Conservation (phyloP, 768 basidiomycete genomes). For the Mrakia gelida region DNA sequence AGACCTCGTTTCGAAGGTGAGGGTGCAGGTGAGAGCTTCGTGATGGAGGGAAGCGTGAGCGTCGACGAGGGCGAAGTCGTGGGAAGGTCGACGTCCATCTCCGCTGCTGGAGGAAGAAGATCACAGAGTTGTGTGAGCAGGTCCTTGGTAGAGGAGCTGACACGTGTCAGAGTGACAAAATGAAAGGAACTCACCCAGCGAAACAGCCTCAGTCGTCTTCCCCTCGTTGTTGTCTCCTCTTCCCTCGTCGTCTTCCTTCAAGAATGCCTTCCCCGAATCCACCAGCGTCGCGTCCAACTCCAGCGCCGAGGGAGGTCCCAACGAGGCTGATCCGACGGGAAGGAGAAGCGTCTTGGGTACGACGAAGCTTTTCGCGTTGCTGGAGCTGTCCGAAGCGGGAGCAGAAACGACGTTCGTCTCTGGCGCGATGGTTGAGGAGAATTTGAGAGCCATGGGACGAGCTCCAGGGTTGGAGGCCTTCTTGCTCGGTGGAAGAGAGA, state of each 20-base stretch:
- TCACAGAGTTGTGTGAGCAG: background rate
- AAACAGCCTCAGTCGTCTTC: background rate
- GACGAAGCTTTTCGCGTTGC: background rate
- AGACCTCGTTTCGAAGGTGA: background rate
- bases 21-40: background rate
- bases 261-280: background rate
- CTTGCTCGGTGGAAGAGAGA: background rate
- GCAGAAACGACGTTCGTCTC: background rate
- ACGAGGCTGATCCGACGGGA: background rate
- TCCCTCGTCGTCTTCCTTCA: background rate
- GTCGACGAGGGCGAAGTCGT: background rate
- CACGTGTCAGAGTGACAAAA: background rate
- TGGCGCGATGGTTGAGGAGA: background rate
- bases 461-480: background rate
- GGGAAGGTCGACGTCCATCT: background rate
- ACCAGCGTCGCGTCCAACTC: background rate
- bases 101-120: background rate
- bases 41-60: background rate
- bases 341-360: background rate
- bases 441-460: background rate
- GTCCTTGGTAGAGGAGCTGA: background rate
- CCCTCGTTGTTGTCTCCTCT: background rate
- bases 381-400: background rate
- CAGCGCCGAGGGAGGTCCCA: background rate
- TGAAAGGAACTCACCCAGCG: background rate